Evolutionary conservation across 345 rosid genomes (phyloP), one percentile per base, ranked within the genome.

Genomic region (Citrus unshiu): DNA sequence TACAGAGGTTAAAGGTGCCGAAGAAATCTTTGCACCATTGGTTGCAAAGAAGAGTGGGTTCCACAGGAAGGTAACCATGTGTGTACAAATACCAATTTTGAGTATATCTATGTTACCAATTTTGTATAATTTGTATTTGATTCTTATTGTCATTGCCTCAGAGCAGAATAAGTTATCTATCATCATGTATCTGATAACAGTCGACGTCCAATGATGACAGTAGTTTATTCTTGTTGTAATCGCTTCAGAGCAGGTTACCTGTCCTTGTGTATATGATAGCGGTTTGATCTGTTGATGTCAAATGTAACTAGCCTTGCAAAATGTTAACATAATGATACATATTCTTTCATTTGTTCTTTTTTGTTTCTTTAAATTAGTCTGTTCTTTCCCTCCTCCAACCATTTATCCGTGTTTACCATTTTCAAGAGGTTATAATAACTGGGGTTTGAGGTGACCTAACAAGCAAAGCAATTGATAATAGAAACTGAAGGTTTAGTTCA

Each of bases 1-100:
- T 86, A 39, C 89, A 84, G 77, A 85, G 94, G 86, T 77, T 96
- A 77, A 89, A 88, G 88, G 90, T 96, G 58, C 86, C 92, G 39
- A 89, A 84, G 84, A 85, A 84, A 72, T 96, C 97, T 16, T 77
- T 92, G 84, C 86, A 74, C 63, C 70, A 35, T 34, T 93, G 98
- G 98, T 74, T 96, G 78, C 91, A 70, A 75, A 84, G 86, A 80
- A 86, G 82, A 87, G 79, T 68, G 40, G 70, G 60, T 78, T 78
- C 72, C 67, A 60, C 76, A 30, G 62, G 66, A 69, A 73, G 78
- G 82, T 87, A 79, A 87, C 58, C 63, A 74, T 64, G 60, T 12
- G 59, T 77, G 84, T 80, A 83, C 74, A 77, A 61, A 73, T 81
- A 14, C 60, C 83, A 76, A 70, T 73, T 76, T 77, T 65, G 71